Evolutionary conservation across 2,329 filamentous ascomycete species (phyloP), one percentile per base, ranked within the genome.

Genomic region (Aspergillus brasiliensis): DNA sequence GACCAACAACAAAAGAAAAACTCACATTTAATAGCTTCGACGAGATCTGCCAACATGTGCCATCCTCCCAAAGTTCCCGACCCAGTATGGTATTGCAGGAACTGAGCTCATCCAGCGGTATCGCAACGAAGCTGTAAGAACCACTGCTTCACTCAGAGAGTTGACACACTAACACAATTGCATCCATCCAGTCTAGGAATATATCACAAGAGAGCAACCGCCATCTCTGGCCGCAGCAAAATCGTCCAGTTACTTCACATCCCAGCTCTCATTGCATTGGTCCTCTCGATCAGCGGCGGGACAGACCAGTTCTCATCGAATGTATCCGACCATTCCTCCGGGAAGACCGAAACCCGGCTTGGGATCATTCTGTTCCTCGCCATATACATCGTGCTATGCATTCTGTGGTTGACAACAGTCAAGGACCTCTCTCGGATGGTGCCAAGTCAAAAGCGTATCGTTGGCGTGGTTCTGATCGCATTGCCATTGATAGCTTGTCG

Each of bases 201-300:
- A 13, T 56, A 56, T 34, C 23, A 23, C 53, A 37, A 47, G 10
- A 46, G 13, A 47, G 53, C 42, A 8, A 56, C 53, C 21, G 53
- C 53, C 3, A 28, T 34, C 15, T 47, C 53, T 2, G 23, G 53
- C 15, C 53, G 53, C 40, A 47, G 53, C 27, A 44, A 40, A 34
- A 8, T 46, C 27, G 25, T 47, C 4, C 42, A 56, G 38, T 42
- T 56, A 17, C 8, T 56, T 6, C 53, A 56, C 27, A 31, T 56
- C 17, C 42, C 53, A 17, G 25, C 27, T 17, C 13, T 56, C 2
- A 47, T 48, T 27, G 40, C 38, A 3, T n/a, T 56, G 10, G 6
- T 21, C 15, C 53, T 56, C n/a, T 40, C 53, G 4, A 56, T 56
- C 38, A 47, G 8, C 27, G 53, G 53, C 38, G 53, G 53, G 3